Base-by-base conservation (phyloP, 257 asterid genomes). In the Primulina eburnea region DNA sequence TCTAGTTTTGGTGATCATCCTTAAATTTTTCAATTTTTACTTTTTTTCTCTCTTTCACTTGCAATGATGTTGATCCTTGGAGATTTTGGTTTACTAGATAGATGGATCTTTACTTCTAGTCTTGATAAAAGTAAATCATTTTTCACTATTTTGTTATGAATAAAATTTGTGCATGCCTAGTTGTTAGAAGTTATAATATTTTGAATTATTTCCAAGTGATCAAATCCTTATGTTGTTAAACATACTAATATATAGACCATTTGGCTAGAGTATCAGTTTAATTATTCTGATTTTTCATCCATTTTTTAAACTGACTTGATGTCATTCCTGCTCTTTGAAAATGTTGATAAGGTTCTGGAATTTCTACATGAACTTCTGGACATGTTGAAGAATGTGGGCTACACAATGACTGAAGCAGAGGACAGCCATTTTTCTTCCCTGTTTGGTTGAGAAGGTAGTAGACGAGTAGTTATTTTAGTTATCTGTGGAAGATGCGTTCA, bases 281-380 rank as follows among this genome's bases (percentile, higher is more conserved):
- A 16, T 4, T 50, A 50, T 14, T 16, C 56, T 50, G 56, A 50
- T 14, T 34, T 38, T 55, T 16, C n/a, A 32, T 50, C 61, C 24
- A 21, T 21, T 21, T 21, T 21, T 21, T 0, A 21, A 21, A 21
- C 24, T 21, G 24, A 21, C 24, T 21, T 21, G 24, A 21, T 21
- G 24, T 21, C 24, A 21, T 21, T 21, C 24, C 0, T 21, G 24
- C 24, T 21, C 24, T 21, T 73, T 60, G 33, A 14, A 55, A 68
- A 71, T 73, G 58, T 70, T 74, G 64, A 62, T 37, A 70, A 94
- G 99, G 99, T 94, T 73, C 93, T 94, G 86, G 99, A 94, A 77
- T 94, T 92, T 82, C 96, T 94, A 81, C 94, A 96, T 62, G 99
- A 94, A 73, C 97, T 94, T 78, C 77, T 94, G 40, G 95, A 89